Base-by-base conservation (phyloP, 2,329 filamentous ascomycete genomes). In the Penicillium sp. region DNA sequence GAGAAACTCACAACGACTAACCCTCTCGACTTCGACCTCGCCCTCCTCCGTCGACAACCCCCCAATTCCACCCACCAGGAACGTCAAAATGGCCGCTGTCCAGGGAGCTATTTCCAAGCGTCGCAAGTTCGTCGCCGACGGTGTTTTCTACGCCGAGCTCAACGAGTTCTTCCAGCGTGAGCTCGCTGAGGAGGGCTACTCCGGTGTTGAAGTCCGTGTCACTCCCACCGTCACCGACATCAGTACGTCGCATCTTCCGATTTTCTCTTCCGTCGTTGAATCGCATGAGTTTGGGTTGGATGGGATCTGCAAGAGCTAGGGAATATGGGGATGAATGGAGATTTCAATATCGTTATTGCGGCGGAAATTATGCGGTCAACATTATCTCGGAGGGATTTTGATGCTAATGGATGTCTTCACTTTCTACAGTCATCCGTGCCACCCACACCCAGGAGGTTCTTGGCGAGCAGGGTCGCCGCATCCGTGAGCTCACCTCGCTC, bases 111-210 rank as follows among this genome's bases (percentile, higher is more conserved):
- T 83, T 71, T 82, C 80, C 67, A 83, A 83, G 78, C 79, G 79
- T 71, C 76, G 81, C 71, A 80, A 94, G 89, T 94, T 93, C 86
- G 90, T 94, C 81, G 91, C 90, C 75, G 95, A 99, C 84, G 95
- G 95, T 89, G 95, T 99, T 79, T 99, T 99, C 92, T 99, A 97
- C 85, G 95, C 95, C 87, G 95, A 99, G 86, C 87, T 99, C 84
- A 99, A 99, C 90, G 95, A 99, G 87, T 99, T 99, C 91, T 99
- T 99, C 92, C 95, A 98, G 89, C 94, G 95, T 83, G 95, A 99
- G 86, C 88, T 99, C 81, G 95, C 95, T 81, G 95, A 99, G 89
- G 96, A 99, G 87, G 95, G 95, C 77, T 99, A 99, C 89, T 99
- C 95, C 61, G 95, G 95, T 82, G 95, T 99, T 82, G 96, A 99